These are phyloP conservation scores for Candida alai DNA, from an alignment of 805 yeast species.

Conservation along the genomic window DNA sequence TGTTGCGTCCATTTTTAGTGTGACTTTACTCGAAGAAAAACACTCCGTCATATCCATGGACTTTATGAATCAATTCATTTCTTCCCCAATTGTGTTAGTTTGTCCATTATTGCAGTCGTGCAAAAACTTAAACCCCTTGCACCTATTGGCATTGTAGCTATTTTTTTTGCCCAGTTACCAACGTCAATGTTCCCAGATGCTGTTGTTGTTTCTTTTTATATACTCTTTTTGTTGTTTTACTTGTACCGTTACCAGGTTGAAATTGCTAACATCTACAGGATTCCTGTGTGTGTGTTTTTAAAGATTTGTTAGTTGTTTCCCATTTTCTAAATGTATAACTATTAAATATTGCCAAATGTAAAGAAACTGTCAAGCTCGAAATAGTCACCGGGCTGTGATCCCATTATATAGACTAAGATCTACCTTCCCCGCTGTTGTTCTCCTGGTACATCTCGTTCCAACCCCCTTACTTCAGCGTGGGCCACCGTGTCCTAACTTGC, in stretches of 20 bases:
- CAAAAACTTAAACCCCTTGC: no score
- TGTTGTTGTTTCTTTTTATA: constrained; percentile 2
- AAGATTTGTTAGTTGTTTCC: no score
- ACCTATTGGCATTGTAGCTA: background rate
- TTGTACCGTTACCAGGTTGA: no score
- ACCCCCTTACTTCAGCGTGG: constrained; percentile 14
- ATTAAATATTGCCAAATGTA: no score
- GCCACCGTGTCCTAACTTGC: constrained; percentile 37
- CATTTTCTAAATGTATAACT: no score
- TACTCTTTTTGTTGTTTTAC: background rate
- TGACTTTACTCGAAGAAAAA: background rate
- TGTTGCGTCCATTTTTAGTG: background rate
- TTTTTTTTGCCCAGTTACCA: background rate
- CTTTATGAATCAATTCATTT: constrained; percentile 5
- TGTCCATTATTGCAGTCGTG: background rate
- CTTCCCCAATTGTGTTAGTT: constrained; percentile 9
- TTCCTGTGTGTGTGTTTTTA: no score
- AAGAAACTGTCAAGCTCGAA: no score
- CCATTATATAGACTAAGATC: no score
- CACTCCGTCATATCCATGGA: background rate
- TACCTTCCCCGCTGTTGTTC: no score
- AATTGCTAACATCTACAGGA: no score
- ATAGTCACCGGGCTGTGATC: no score
- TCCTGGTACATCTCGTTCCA: no score
- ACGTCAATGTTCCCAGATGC: background rate